Evolutionary conservation across 805 yeast species (phyloP), one percentile per base, ranked within the genome.

Genomic region (Saccharomycopsis sp.): DNA sequence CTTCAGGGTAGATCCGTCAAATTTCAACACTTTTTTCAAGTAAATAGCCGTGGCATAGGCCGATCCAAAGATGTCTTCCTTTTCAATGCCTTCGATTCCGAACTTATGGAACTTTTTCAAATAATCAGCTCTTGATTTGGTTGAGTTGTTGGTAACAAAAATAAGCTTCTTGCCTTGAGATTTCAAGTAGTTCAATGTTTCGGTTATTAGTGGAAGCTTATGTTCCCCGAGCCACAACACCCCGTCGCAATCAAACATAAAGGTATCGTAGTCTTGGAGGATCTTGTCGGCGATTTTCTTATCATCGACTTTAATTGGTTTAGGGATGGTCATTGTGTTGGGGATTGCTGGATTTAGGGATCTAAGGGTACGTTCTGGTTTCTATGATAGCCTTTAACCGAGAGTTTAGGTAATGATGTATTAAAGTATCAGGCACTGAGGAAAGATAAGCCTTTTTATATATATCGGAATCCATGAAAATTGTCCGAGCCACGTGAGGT

Each of bases 171-270:
- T 94, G 44, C 81, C 80, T 23, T 65, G 63, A 17, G 68, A 55
- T 52, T 66, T 78, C 63, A 94, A 75, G 49, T 87, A 68, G 8
- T 78, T 77, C 49, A 94, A 71, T 0, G 97, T 87, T 69, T 94
- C 97, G 12, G 76, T 78, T 1, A 89, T 87, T 17, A 80, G 75
- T 3, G 97, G 97, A 53, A 94, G 77, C 23, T 89, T 72, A 64
- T 85, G 88, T 62, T 82, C 84, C 1, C 98, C 98, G 54, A 87
- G 73, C 99, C 99, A 94, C 60, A 94, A 76, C 2, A 94, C 99
- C 35, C 99, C 99, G 69, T 94, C 99, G 74, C 99, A 94, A 68
- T 94, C 99, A 69, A 94, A 94, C 64, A 94, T 75, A 66, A 92
- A 93, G 60, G 89, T 90, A 68, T 91, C 97, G 70, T 86, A 87